Percentiles rank a stretch among this genome's conserved stretches.
These are phyloP conservation scores for Tetrapisispora fleetii DNA, from an alignment of 805 yeast species.

Conservation along the genomic window DNA sequence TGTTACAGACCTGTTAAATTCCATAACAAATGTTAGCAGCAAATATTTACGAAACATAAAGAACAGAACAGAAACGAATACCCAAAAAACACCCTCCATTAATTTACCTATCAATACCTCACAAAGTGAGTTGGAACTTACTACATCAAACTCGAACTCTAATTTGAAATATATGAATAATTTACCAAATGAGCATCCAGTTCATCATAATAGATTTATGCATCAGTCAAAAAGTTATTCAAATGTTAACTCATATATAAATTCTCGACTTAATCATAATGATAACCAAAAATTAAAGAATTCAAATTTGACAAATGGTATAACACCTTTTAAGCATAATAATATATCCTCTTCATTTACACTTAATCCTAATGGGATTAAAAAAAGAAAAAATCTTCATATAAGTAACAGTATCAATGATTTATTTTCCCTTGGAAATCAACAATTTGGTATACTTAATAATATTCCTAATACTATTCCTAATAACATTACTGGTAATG, in stretches of 20 bases:
- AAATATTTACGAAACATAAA: slow-evolving; percentile 17
- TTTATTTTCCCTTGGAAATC: background rate
- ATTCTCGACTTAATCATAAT: background rate
- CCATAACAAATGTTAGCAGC: slow-evolving; percentile 23
- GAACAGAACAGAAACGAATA: too few relatives aligned
- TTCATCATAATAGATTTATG: background rate
- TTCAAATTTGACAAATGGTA: background rate
- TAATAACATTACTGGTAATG: background rate
- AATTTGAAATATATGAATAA: background rate
- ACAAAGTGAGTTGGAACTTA: background rate
- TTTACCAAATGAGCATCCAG: background rate
- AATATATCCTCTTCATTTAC: slow-evolving; percentile 13
- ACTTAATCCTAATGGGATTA: slow-evolving; percentile 27
- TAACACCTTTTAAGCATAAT: background rate
- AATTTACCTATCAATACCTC: background rate
- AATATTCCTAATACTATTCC: background rate
- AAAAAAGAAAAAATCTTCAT: slow-evolving; percentile 14
- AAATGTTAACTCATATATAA: background rate
- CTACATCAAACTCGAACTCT: background rate
- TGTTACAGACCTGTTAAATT: slow-evolving; percentile 21
- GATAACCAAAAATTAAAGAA: background rate
- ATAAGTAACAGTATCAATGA: background rate
- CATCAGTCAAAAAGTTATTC: background rate
- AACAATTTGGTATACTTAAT: background rate
- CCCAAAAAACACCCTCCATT: background rate